Base-by-base conservation (phyloP, 2,329 filamentous ascomycete genomes). In the Penicillium sp. region DNA sequence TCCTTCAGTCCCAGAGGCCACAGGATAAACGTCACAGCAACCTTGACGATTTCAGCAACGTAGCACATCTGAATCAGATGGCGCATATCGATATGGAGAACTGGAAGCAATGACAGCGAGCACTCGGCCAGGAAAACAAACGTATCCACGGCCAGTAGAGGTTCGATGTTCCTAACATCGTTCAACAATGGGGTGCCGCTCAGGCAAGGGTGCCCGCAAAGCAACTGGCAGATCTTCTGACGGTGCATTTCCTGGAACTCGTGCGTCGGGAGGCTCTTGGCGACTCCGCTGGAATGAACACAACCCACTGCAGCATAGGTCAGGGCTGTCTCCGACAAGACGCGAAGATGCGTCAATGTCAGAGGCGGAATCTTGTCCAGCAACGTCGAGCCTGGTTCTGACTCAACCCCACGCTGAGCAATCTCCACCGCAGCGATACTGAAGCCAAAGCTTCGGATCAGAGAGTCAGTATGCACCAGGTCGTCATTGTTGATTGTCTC, bases 351-450 rank as follows among this genome's bases (percentile, higher is more conserved):
- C 1, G 89, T 94, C 53, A 99, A 76, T 1, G 84, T 81, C 68
- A 95, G 86, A 50, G 92, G 88, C 0, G 94, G 87, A 46, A 97
- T 87, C 63, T 87, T 91, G 59, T 92, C 88, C 18, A 97, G 73
- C 41, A 97, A 75, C 5, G 88, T 92, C 69, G 84, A 80, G 48
- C 89, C 87, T 42, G 83, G 81, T 57, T 88, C 83, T 20, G 85
- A 84, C 61, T 90, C 88, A 3, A 90, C 79, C 6, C 94, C 94
- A 62, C 94, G 87, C 69, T 96, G 91, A 57, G 92, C 87, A 58
- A 97, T 96, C 73, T 99, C 94, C 4, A 89, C 85, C 0, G 91
- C 86, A 8, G 91, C 87, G 52, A 99, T 91, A 0, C 92, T 92
- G 67, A 86, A 90, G 2, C 90, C 92, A 13, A 96, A 84, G 53